Percentiles rank a stretch among this genome's conserved stretches.
Conservation (phyloP, 768 basidiomycete genomes). For the Russula sp. region DNA sequence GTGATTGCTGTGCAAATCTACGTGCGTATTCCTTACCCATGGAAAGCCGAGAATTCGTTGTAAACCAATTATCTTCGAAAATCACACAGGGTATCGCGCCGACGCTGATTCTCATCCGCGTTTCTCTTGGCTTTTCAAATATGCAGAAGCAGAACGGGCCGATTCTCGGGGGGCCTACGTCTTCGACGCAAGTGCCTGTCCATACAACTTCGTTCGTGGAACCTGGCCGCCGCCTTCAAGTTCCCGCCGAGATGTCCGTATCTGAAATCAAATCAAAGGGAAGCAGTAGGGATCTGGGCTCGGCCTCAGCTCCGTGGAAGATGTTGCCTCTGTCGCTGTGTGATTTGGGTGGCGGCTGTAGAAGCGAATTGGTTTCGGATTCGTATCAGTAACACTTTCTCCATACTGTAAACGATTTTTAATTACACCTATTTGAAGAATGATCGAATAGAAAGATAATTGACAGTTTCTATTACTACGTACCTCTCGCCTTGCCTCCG, state of each 20-base stretch:
- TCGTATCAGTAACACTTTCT: no score
- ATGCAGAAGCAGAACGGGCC: no score
- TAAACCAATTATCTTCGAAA: no score
- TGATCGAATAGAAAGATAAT: no score
- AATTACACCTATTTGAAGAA: no score
- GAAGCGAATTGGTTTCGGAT: not conserved
- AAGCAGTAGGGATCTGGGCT: not conserved
- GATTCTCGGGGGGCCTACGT: no score
- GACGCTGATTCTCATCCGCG: conserved; percentile 18
- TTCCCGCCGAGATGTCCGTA: not conserved
- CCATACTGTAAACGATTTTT: no score
- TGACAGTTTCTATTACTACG: no score
- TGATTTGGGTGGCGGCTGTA: not conserved
- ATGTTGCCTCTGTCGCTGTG: not conserved
- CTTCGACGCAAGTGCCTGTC: not conserved
- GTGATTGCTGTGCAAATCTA: conserved; percentile 43
- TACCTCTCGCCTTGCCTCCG: no score
- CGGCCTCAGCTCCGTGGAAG: not conserved
- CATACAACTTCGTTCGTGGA: conserved; percentile 1
- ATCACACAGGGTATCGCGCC: conserved; percentile 22
- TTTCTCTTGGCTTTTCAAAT: conserved; percentile 16
- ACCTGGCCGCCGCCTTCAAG: not conserved
- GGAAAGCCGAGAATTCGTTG: not conserved
- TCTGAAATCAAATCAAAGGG: not conserved
- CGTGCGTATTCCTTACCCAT: conserved; percentile 32